phyloP scores from a whole-genome alignment of 768 basidiomycete genomes.

The Rhizopogon sp. region DNA sequence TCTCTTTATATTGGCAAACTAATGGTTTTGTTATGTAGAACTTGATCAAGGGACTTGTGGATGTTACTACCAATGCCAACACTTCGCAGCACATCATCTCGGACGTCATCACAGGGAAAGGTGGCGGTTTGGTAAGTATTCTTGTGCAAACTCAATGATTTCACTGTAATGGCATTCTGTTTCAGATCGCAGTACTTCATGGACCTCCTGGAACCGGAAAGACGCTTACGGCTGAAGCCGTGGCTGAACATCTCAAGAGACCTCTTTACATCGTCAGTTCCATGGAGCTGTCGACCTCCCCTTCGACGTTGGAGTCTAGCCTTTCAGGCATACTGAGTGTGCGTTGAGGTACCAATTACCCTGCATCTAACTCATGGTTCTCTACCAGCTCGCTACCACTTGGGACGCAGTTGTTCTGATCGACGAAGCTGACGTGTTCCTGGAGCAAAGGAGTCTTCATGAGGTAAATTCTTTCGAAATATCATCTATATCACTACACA shows the following conservation, averaged over 20 bases:
- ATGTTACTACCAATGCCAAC: constrained; percentile 18
- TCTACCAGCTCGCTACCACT: constrained; percentile 50
- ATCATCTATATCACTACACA: not conserved
- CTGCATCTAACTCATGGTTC: constrained; percentile 20
- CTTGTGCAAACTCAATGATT: not conserved
- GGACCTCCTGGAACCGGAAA: constrained; percentile 34
- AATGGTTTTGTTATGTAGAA: constrained; percentile 25
- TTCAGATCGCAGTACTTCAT: constrained; percentile 18
- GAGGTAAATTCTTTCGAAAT: constrained; percentile 21
- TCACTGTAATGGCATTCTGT: not conserved
- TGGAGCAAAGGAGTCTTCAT: constrained; percentile 21
- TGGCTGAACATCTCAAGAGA: constrained; percentile 47
- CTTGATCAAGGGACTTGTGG: constrained; percentile 21
- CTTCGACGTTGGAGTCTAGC: constrained; percentile 35
- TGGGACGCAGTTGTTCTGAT: constrained; percentile 58
- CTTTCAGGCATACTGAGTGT: constrained; percentile 23
- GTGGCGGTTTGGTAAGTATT: constrained; percentile 52
- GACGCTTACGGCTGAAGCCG: constrained; percentile 57
- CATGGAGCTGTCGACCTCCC: constrained; percentile 41
- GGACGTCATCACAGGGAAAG: constrained; percentile 62
- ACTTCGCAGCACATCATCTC: constrained; percentile 13
- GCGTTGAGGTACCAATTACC: not conserved
- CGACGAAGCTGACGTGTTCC: constrained; percentile 35
- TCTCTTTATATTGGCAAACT: not conserved
- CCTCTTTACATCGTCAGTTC: constrained; percentile 41